Base-by-base conservation (phyloP, 768 basidiomycete genomes). In the Cantharellus anzutake region DNA sequence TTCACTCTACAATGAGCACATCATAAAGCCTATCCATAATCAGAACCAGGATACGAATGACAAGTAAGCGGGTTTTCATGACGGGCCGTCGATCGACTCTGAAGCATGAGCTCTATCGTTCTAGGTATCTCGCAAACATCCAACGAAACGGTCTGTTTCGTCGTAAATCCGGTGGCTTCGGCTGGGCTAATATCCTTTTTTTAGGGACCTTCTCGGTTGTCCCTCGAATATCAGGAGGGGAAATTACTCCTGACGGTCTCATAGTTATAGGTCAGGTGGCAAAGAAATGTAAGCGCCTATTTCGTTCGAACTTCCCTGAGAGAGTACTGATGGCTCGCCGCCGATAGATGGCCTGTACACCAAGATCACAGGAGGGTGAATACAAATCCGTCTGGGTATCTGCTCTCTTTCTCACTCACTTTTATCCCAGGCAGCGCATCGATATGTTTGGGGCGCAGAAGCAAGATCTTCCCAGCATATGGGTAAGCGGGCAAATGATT, bases 31-130 rank as follows among this genome's bases (percentile, higher is more conserved):
- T 0, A 73, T 69, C 7, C 83, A 84, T 64, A 81, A 81, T 62
- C 74, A 80, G 61, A 80, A 82, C 57, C 83, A 85, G 66, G 83
- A 84, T 61, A 84, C 83, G 2, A 84, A 85, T 63, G 83, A 85
- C 64, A 68, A 68, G 61, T 70, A 51, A 57, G 66, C 67, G 55
- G 59, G 29, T 7, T 5, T 5, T 42, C 34, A n/a, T 42, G 39
- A 20, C 34, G 5, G 34, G 29, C 11, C 0, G 11, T 48, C 29
- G 0, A 29, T 29, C 20, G 20, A 29, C 20, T 29, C 20, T 29
- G 20, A 29, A 29, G 20, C 1, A 29, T 29, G 20, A 1, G 20
- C 20, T 29, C 29, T 48, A 11, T 11, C 44, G 11, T 29, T 48
- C 29, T 48, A 48, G 44, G 29, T 48, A 48, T 48, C 29, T 48